Evolutionary conservation across 2,329 filamentous ascomycete species (phyloP), one percentile per base, ranked within the genome.

Genomic region (Plectosphaerella sp.): DNA sequence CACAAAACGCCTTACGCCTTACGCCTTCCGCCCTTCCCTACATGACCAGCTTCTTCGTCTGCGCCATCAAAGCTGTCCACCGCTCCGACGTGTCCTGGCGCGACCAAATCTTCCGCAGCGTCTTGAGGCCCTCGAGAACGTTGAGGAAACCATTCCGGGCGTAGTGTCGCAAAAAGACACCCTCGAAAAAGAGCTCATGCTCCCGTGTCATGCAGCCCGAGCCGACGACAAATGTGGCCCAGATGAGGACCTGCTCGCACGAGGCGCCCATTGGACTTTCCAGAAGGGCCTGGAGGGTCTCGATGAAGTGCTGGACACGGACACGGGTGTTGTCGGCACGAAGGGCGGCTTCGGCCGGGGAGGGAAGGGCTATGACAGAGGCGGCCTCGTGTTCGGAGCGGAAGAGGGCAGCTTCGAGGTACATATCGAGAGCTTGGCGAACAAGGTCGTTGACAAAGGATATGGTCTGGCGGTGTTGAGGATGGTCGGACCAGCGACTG

Each of bases 161-260:
- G 25, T 63, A 58, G 3, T 61, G 62, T 1, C 48, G 12, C 6
- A 49, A 36, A 0, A 65, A 20, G 0, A 56, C 47, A 0, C 51
- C 48, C 24, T 61, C 57, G 2, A 65, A 65, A 24, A 59, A 65
- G 0, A 14, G 6, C 18, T 59, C 63, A 35, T 65, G 63, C 24
- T 64, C 62, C 1, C 60, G 57, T 3, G 63, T 49, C 1, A 59
- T 52, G 0, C 60, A 61, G 15, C 61, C 61, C 0, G 63, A 65
- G 0, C 63, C 63, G 0, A 62, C 63, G 0, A 65, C 57, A 20
- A 65, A 65, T 0, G 61, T 62, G 0, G 61, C 60, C 63, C 63
- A 65, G 1, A 65, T 48, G 2, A 65, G 46, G 22, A 65, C 63
- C 3, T 62, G 60, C 0, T 57, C 57, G 0, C 61, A 59, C 0